Percentiles rank a stretch among this genome's conserved stretches.
phyloP scores from a whole-genome alignment of 768 basidiomycete species.

The Daedalea quercina region DNA sequence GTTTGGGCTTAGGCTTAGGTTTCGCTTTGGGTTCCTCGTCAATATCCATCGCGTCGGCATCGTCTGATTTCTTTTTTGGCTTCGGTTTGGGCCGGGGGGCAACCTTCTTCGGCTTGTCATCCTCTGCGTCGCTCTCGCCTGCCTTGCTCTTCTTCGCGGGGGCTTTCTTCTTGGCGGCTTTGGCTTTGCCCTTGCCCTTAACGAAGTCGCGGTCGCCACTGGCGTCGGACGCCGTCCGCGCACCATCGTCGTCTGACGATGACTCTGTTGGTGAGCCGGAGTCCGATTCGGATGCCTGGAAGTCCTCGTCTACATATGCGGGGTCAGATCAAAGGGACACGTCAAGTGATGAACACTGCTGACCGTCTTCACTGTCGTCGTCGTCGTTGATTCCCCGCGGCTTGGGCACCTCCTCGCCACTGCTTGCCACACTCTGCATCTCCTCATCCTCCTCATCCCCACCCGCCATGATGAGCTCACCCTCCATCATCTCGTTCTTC shows the following conservation, averaged over 20 bases:
- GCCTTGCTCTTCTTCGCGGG: slow-evolving; percentile 20
- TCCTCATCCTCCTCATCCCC: slow-evolving; percentile 76
- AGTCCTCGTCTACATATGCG: slow-evolving; percentile 67
- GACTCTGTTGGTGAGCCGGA: slow-evolving; percentile 79
- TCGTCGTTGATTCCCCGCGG: slow-evolving; percentile 52
- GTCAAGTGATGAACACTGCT: slow-evolving; percentile 8
- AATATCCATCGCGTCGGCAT: slow-evolving; percentile 34
- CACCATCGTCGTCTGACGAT: slow-evolving; percentile 63
- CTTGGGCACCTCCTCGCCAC: slow-evolving; percentile 54
- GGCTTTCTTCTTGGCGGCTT: slow-evolving; percentile 34
- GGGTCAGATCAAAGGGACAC: not conserved
- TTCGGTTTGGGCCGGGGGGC: slow-evolving; percentile 39
- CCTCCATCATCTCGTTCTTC: slow-evolving; percentile 95
- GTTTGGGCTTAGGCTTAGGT: slow-evolving; percentile 37
- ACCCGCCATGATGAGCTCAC: slow-evolving; percentile 63
- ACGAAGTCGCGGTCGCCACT: slow-evolving; percentile 66
- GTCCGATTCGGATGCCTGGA: slow-evolving; percentile 80
- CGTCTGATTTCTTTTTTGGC: slow-evolving; percentile 39
- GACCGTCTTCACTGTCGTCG: slow-evolving; percentile 74
- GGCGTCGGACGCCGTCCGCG: slow-evolving; percentile 78
- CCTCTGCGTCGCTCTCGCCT: slow-evolving; percentile 26
- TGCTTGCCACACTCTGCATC: slow-evolving; percentile 75
- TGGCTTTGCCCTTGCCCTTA: slow-evolving; percentile 27
- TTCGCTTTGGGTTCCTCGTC: slow-evolving; percentile 34
- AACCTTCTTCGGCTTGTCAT: slow-evolving; percentile 36